A percentile compares a stretch with the other conserved stretches of the same genome.
These are phyloP conservation scores for Penicillium robsamsonii DNA, from an alignment of 495 filamentous ascomycete genomes.

Conservation along the genomic window DNA sequence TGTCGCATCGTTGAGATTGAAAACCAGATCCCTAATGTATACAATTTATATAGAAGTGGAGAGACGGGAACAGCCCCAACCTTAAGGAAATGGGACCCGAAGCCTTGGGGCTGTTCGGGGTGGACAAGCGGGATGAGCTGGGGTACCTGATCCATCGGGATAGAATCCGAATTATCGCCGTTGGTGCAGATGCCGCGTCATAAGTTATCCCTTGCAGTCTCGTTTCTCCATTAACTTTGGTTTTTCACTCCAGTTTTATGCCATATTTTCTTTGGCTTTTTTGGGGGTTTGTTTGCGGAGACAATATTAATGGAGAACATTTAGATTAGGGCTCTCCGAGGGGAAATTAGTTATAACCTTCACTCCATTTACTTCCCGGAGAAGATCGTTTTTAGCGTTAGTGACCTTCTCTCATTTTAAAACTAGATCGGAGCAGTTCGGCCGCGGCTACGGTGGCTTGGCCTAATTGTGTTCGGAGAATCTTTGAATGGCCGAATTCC, in stretches of 20 bases:
- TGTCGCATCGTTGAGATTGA: no score
- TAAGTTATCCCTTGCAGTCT: conserved; percentile 7
- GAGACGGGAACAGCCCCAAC: conserved; percentile 21
- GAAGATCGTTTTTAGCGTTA: conserved; percentile 14
- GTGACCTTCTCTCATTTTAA: not conserved
- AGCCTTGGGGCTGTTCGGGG: conserved; percentile 3
- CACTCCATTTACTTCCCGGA: conserved; percentile 1
- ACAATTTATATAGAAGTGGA: conserved; percentile 3
- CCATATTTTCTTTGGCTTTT: not conserved
- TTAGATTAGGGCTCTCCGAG: not conserved
- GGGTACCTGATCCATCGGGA: conserved; percentile 2
- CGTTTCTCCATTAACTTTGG: not conserved
- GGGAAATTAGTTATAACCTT: not conserved
- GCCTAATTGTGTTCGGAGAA: not conserved
- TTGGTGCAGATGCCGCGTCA: conserved; percentile 7
- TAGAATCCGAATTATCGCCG: not conserved
- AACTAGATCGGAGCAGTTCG: conserved; percentile 20
- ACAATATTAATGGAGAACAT: conserved; percentile 16
- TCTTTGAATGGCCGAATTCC: conserved; percentile 12
- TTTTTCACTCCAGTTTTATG: not conserved
- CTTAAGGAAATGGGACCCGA: conserved; percentile 15
- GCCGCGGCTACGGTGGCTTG: conserved; percentile 15
- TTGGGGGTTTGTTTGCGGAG: conserved; percentile 7
- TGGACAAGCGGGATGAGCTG: conserved; percentile 9
- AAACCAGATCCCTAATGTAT: not conserved